These are phyloP conservation scores for Aureobasidium zeae DNA, from an alignment of 2,329 filamentous ascomycete genomes.

Conservation along the genomic window DNA sequence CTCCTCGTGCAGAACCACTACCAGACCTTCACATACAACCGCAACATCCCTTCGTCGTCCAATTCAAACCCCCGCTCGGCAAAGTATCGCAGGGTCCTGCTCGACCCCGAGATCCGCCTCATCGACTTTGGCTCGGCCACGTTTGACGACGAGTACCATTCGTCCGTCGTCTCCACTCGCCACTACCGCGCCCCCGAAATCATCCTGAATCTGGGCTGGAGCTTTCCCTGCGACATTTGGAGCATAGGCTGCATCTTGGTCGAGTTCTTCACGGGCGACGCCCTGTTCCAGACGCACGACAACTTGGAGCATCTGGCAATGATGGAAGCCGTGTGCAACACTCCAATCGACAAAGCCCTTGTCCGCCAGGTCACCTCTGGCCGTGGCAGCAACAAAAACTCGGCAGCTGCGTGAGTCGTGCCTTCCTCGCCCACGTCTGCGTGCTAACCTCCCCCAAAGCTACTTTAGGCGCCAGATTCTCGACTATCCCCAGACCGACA, in stretches of 20 bases:
- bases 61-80: constrained; percentile 48
- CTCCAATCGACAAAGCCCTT: constrained; percentile 46
- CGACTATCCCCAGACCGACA: constrained; percentile 55
- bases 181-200: constrained; percentile 61
- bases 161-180: constrained; percentile 56
- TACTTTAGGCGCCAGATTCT: constrained; percentile 40
- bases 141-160: constrained; percentile 60
- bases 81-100: constrained; percentile 52
- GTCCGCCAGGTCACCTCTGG: constrained; percentile 44
- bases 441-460: constrained; percentile 8
- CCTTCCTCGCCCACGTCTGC: neutral
- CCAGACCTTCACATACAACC: constrained; percentile 61
- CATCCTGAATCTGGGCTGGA: constrained; percentile 59
- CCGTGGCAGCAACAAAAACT: constrained; percentile 41
- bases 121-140: constrained; percentile 62
- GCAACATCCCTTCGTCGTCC: constrained; percentile 56
- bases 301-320: constrained; percentile 60
- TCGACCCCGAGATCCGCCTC: constrained; percentile 57
- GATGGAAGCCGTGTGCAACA: constrained; percentile 56
- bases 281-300: constrained; percentile 59
- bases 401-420: constrained; percentile 46
- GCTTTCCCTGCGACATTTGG: constrained; percentile 60
- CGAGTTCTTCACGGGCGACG: constrained; percentile 60
- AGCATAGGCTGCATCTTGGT: constrained; percentile 61
- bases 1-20: constrained; percentile 55